Evolutionary conservation across 331 rosid species (phyloP).

Genomic region (Phaseolus coccineus): DNA sequence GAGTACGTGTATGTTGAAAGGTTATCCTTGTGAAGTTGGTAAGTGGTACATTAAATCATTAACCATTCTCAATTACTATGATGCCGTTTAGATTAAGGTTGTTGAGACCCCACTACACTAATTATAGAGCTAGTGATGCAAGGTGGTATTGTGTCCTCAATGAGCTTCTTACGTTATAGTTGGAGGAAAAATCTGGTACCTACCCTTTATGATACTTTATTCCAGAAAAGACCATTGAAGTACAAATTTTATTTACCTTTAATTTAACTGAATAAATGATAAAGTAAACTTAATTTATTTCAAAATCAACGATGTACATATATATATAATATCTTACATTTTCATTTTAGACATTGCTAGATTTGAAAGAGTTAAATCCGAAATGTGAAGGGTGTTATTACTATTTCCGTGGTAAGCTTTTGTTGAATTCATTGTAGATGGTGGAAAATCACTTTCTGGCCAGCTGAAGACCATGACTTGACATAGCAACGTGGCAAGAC

Average conservation of each 20-base stretch:
- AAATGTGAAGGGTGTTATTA: constrained; percentile 13
- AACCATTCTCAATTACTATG: constrained; percentile 41
- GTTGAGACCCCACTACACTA: constrained; percentile 53
- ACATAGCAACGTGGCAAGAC: constrained; percentile 48
- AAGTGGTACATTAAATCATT: constrained; percentile 39
- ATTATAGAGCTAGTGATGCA: constrained; percentile 46
- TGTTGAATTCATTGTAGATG: constrained; percentile 41
- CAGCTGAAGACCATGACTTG: constrained; percentile 44
- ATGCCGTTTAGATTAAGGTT: constrained; percentile 50
- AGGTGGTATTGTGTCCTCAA: constrained; percentile 47
- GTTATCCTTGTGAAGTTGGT: constrained; percentile 42
- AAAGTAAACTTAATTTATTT: background rate
- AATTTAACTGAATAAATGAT: background rate
- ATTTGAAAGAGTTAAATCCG: no score
- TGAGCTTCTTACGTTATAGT: constrained; percentile 41
- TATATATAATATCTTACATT: background rate
- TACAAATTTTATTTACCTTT: background rate
- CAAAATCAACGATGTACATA: background rate
- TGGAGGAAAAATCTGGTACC: constrained; percentile 19
- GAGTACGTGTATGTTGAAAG: constrained; percentile 18
- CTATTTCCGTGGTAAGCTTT: constrained; percentile 8
- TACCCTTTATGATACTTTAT: background rate
- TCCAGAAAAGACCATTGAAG: background rate
- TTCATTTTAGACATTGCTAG: background rate
- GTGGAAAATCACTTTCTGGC: constrained; percentile 49